Evolutionary conservation across 1,284 basidiomycete genomes (phyloP).

Genomic region (Cutaneotrichosporon sp.): DNA sequence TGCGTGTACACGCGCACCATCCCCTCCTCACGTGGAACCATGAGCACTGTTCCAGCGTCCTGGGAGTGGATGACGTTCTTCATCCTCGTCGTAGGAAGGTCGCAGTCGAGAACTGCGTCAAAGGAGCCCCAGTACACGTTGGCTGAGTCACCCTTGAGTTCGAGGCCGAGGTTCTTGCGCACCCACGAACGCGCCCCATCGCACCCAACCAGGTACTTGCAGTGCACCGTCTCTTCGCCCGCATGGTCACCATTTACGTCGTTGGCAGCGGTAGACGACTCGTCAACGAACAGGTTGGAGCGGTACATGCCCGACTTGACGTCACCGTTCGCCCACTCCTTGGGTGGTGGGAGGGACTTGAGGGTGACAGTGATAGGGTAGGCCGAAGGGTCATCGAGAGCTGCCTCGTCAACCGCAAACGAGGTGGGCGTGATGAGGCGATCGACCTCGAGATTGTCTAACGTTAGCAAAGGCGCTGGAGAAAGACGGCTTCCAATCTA

Average conservation of each 20-base stretch:
- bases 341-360: conserved; percentile 19
- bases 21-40: conserved; percentile 37
- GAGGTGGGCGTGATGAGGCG: conserved; percentile 23
- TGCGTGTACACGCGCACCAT: conserved; percentile 32
- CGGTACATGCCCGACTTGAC: conserved; percentile 30
- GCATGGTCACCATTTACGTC: conserved; percentile 45
- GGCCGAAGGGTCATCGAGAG: conserved; percentile 20
- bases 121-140: conserved; percentile 44
- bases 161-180: conserved; percentile 28
- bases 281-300: conserved; percentile 30
- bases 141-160: conserved; percentile 41
- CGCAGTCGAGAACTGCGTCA: conserved; percentile 28
- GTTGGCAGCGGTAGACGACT: conserved; percentile 31
- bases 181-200: conserved; percentile 29
- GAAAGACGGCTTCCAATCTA: too few species aligned
- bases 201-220: conserved; percentile 31
- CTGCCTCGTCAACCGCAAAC: conserved; percentile 11
- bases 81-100: conserved; percentile 26
- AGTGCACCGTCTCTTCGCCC: conserved; percentile 22
- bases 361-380: conserved; percentile 32
- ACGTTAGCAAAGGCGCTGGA: too few species aligned
- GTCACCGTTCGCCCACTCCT: conserved; percentile 20
- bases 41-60: conserved; percentile 33
- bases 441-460: conserved; percentile 30
- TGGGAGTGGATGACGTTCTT: conserved; percentile 38